phyloP scores from a whole-genome alignment of 2,329 filamentous ascomycete species.

The Xylaria sp. region DNA sequence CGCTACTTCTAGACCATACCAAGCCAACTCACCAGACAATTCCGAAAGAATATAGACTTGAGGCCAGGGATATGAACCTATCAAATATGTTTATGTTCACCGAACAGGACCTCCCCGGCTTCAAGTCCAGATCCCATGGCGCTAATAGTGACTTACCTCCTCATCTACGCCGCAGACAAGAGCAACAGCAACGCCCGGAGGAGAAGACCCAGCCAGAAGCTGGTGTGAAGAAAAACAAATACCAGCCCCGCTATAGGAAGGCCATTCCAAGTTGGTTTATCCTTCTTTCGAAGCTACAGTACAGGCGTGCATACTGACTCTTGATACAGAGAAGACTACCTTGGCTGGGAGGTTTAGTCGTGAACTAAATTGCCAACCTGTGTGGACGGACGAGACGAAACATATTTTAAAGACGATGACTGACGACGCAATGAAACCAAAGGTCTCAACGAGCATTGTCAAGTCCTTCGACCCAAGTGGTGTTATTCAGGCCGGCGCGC shows the following conservation, averaged over 20 bases:
- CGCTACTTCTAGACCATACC: conserved; percentile 76
- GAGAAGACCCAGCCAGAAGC: conserved; percentile 61
- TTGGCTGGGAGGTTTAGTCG: conserved; percentile 78
- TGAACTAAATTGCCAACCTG: conserved; percentile 79
- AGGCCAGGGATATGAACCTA: conserved; percentile 71
- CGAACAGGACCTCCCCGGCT: conserved; percentile 90
- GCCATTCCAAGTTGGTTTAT: conserved; percentile 76
- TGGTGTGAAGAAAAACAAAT: conserved; percentile 58
- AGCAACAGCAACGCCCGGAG: conserved; percentile 53
- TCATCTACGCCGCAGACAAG: conserved; percentile 61
- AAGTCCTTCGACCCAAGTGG: conserved; percentile 60
- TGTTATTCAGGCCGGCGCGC: conserved; percentile 68
- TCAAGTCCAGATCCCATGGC: conserved; percentile 69
- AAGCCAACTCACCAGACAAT: conserved; percentile 76
- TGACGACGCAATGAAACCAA: conserved; percentile 69
- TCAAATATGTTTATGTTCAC: conserved; percentile 92
- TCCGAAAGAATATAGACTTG: conserved; percentile 89
- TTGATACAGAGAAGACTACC: conserved; percentile 75
- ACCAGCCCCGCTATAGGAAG: conserved; percentile 72
- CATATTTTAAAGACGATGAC: conserved; percentile 69
- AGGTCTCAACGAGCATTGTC: conserved; percentile 61
- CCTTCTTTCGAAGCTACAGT: background rate
- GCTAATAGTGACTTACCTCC: conserved; percentile 69
- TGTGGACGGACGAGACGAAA: conserved; percentile 76
- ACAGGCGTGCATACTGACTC: conserved; percentile 29